Base-by-base conservation (phyloP, 2,329 filamentous ascomycete species). In the Pezicula carpinea region DNA sequence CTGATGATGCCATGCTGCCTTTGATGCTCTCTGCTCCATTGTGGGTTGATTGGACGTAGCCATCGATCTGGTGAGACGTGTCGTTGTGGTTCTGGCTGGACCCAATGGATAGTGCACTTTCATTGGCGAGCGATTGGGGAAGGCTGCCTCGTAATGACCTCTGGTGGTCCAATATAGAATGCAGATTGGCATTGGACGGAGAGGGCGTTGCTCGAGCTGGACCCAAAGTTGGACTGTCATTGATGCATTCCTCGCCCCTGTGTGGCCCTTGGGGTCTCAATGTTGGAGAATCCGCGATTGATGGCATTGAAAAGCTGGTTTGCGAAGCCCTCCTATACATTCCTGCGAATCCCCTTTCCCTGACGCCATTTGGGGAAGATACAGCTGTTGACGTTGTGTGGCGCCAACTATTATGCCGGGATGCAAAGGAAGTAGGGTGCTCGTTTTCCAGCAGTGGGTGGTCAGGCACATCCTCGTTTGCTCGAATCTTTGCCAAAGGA, bases 181-280 rank as follows among this genome's bases (percentile, higher is more conserved):
- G 79, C 8, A 83, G 63, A 21, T 80, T 77, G 2, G 73, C 75
- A 35, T 79, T 75, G 1, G 77, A 77, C 7, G 69, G 62, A 2
- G 75, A 77, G 14, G 50, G 23, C 5, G 73, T 75, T n/a, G 34
- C 44, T 13, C 65, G 62, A 19, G 74, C 64, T 4, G 79, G 75
- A 18, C 76, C 74, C 4, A 87, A 61, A 3, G 77, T 79, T n/a
- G 84, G 83, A 49, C 83, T 87, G 40, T 87, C 84, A 4, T 29
- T 29, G 14, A 63, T 40, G 21, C 48, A 43, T 19, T 55, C 53
- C 4, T 51, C 48, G 17, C 22, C 22, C 11, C 22, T 40, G 6
- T 22, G 38, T 4, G 38, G 18, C n/a, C 22, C n/a, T 19, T 35
- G n/a, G 13, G 59, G 40, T 23, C 45, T 54, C 11, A 56, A 14